Conservation (phyloP, 495 filamentous ascomycete species). For the Penicillium nucicola region DNA sequence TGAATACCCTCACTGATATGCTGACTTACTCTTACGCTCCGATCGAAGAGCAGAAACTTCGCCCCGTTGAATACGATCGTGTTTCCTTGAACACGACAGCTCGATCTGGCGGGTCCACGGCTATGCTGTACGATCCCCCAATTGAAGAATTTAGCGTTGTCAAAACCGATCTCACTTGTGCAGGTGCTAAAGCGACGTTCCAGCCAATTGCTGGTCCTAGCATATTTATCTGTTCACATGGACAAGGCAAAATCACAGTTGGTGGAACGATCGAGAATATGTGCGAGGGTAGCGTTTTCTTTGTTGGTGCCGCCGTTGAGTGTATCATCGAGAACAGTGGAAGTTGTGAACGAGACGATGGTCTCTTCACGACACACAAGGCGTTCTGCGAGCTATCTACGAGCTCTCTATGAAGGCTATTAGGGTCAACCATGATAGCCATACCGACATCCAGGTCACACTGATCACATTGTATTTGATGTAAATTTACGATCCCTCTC, state of each 20-base stretch:
- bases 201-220: conserved; percentile 85
- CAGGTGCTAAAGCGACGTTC: conserved; percentile 78
- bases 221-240: conserved; percentile 84
- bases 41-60: conserved; percentile 90
- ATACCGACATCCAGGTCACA: too few relatives aligned
- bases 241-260: conserved; percentile 77
- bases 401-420: too few relatives aligned
- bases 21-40: conserved; percentile 93
- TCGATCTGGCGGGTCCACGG: conserved; percentile 68
- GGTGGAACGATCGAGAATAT: conserved; percentile 71
- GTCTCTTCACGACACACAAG: conserved; percentile 82
- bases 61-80: conserved; percentile 77
- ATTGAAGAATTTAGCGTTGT: conserved; percentile 96
- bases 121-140: conserved; percentile 83
- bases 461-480: too few relatives aligned
- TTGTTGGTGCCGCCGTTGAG: conserved; percentile 89
- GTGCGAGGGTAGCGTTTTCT: conserved; percentile 80
- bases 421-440: too few relatives aligned
- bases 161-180: conserved; percentile 66
- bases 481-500: too few relatives aligned
- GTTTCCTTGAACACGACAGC: conserved; percentile 71
- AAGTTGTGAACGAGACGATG: conserved; percentile 40
- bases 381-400: conserved; percentile 96
- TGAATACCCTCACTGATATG: conserved; percentile 82
- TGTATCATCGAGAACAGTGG: conserved; percentile 68